Evolutionary conservation across 169 alveolate genomes (phyloP), one percentile per base, ranked within the genome.

Genomic region (Amoebophrya sp.): DNA sequence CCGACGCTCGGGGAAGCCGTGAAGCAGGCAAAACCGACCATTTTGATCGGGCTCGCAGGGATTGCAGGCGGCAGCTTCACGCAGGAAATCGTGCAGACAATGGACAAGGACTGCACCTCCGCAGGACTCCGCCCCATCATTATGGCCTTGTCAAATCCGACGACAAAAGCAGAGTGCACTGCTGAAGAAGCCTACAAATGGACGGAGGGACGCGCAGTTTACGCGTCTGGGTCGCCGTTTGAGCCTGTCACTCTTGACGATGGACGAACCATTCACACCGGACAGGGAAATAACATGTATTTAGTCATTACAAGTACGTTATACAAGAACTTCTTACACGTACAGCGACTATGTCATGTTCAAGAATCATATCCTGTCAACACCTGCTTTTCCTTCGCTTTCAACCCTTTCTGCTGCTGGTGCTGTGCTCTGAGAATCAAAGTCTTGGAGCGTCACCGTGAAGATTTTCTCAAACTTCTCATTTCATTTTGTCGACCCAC

Each of bases 171-270:
- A n/a, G 96, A 94, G 41, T 94, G 96, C 92, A 92, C 90, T 23
- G 94, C 95, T n/a, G 83, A 90, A 76, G 92, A 94, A 78, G 95
- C 95, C 39, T 92, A 92, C 76, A 90, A 91, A 24, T 91, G 94
- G 94, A 93, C 95, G 18, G 90, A 93, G 76, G 96, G 95, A 41
- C 90, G 55, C 47, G 92, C 91, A 77, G 47, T 94, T 10, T 94
- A 92, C 83, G 95, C 96, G 12, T 91, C 94, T 41, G 96, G 96
- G 38, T 89, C 94, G 54, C 96, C 96, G n/a, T 93, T 94, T 93
- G 38, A 90, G 0, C 95, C 95, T 2, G 94, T 94, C 29, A 6
- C 83, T 29, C 36, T 65, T 40, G 90, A 40, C 78, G 90, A 1
- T 38, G 36, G 41, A 53, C 78, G 29, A 91, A 91, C 34, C 41